Evolutionary conservation across 805 yeast species (phyloP).

Genomic region (Cyberlindnera meyerae): DNA sequence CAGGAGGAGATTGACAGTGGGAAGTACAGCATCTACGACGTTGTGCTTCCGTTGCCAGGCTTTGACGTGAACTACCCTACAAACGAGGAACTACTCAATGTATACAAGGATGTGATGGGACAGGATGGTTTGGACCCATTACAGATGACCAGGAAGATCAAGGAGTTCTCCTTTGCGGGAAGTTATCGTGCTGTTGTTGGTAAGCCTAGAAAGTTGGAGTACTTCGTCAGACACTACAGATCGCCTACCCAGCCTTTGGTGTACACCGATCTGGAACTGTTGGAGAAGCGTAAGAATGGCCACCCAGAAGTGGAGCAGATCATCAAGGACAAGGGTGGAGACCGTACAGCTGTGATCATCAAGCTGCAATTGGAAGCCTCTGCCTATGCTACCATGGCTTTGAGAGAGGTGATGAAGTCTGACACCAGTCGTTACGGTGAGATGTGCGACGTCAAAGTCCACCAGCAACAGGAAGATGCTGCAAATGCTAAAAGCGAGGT

Average conservation of each 20-base stretch:
- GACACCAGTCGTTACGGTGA: slow-evolving; percentile 59
- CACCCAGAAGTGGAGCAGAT: slow-evolving; percentile 12
- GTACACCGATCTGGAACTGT: slow-evolving; percentile 68
- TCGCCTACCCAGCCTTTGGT: slow-evolving; percentile 68
- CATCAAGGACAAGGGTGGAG: slow-evolving; percentile 26
- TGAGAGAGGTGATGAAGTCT: slow-evolving; percentile 81
- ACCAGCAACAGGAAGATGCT: slow-evolving; percentile 3
- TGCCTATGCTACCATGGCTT: slow-evolving; percentile 96
- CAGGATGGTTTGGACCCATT: slow-evolving; percentile 79
- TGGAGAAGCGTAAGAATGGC: slow-evolving; percentile 32
- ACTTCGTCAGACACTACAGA: slow-evolving; percentile 54
- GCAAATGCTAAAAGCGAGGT: background rate
- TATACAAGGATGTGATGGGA: slow-evolving; percentile 69
- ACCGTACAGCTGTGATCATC: slow-evolving; percentile 64
- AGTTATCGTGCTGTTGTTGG: slow-evolving; percentile 74
- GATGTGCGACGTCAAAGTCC: slow-evolving; percentile 36
- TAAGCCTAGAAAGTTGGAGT: slow-evolving; percentile 60
- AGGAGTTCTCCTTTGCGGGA: slow-evolving; percentile 90
- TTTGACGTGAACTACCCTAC: slow-evolving; percentile 84
- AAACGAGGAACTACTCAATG: slow-evolving; percentile 51
- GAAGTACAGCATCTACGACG: slow-evolving; percentile 66
- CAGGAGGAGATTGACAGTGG: slow-evolving; percentile 60
- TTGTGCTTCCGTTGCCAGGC: slow-evolving; percentile 96
- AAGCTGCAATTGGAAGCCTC: slow-evolving; percentile 77
- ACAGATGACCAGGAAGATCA: slow-evolving; percentile 76